Base-by-base conservation (phyloP, 305 asterid genomes). In the Lippia alba region DNA sequence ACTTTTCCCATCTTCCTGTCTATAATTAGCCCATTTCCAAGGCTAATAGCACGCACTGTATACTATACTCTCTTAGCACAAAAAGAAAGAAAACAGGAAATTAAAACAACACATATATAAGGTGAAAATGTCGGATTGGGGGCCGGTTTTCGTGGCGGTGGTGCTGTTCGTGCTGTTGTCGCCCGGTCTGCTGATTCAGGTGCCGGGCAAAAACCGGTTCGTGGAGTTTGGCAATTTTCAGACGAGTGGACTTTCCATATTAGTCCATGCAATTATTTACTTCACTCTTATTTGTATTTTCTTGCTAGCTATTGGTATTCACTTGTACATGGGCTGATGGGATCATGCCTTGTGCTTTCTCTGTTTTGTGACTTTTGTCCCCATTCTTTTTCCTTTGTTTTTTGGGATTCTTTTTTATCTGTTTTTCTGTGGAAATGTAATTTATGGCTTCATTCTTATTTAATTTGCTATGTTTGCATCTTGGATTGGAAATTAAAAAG, bases 171-270 rank as follows among this genome's bases (percentile, higher is more conserved):
- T 91, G 49, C 81, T 91, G 83, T 66, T 94, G 44, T 85, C 94
- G 0, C 97, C 97, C 33, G 96, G 98, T 12, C 81, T 94, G 68
- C 86, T 91, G 76, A 74, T 94, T 69, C 98, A 91, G 86, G 61
- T 89, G 2, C 97, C 98, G 5, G 96, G 92, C 44, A 90, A 74
- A 16, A 84, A 51, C 74, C 87, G 97, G 39, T 78, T 82, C 41
- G 85, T 91, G 0, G 97, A 94, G 83, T 94, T 91, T 14, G 84
- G 94, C 19, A 89, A 76, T 70, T 83, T 94, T 50, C 94, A 94
- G 85, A 94, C 99, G 0, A 88, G 96, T 61, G 96, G 96, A 14
- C 74, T 77, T 20, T 91, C 96, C 12, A 75, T 94, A 4, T 64
- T 91, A 69, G 87, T 94, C 76, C 99, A 91, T 70, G 76, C 97